Evolutionary conservation across 2,329 filamentous ascomycete genomes (phyloP), one percentile per base, ranked within the genome.

Genomic region (Parastagonospora nodorum): DNA sequence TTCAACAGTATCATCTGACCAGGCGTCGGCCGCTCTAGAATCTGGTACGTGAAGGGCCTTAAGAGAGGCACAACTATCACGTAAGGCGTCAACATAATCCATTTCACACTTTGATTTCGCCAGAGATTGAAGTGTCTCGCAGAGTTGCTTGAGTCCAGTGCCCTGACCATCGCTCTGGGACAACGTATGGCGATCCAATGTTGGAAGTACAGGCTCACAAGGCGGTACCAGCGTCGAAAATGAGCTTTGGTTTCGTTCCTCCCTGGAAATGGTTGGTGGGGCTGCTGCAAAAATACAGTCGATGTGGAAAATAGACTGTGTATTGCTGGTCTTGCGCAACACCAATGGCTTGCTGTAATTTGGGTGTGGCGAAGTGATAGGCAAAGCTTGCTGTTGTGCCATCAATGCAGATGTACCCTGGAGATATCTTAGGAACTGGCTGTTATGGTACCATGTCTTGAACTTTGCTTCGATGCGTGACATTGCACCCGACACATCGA

Each of bases 371-470:
- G 5, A 9, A 5, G 31, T 15, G 8, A 60, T 38, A 1, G 11
- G 2, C 1, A 39, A 9, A 10, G 41, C 43, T 5, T 1, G 14
- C 30, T 64, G 57, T 28, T n/a, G 50, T 38, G 47, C 50, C 2
- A 64, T 12, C 41, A 27, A 14, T 33, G 51, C 33, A 16, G 41
- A 45, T 45, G 69, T 0, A 28, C 57, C 10, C 64, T 53, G 27
- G 41, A 71, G 52, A 43, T 71, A 71, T 4, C 51, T 2, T 16
- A 48, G 16, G 74, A 82, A 58, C 74, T 60, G 0, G 71, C 74
- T 15, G 80, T 69, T 15, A 78, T 64, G 15, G 78, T 50, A 55
- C 63, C 66, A 69, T 2, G 11, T 10, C 12, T 57, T 45, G 31
- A 65, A 69, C 10, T 12, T 44, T 0, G 14, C 6, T 4, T 9